Conservation (phyloP, 179 eudicot genomes). For the Patellifolia procumbens region DNA sequence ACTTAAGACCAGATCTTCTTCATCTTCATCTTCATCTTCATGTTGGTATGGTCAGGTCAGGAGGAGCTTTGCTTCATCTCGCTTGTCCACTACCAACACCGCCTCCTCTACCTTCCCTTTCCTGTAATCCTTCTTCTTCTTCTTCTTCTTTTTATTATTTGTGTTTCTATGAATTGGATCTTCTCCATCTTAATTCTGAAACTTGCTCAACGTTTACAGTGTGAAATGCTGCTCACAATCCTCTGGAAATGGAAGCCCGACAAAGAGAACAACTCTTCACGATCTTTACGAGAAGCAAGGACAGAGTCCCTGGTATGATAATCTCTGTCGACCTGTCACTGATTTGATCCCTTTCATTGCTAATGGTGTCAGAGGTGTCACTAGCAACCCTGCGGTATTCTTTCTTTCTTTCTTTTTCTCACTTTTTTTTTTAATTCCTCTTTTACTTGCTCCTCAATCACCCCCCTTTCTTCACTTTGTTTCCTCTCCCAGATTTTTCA, state of each 20-base stretch:
- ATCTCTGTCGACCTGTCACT: slow-evolving; percentile 90
- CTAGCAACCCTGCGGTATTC: slow-evolving; percentile 94
- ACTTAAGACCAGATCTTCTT: background rate
- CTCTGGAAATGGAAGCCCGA: slow-evolving; percentile 61
- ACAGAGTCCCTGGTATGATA: slow-evolving; percentile 98
- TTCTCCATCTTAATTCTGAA: background rate
- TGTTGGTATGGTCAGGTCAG: background rate
- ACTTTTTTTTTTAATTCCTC: too few relatives aligned
- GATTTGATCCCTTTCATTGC: slow-evolving; percentile 83
- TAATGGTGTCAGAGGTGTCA: slow-evolving; percentile 92
- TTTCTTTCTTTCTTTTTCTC: background rate
- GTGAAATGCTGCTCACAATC: slow-evolving; percentile 69
- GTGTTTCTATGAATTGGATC: background rate
- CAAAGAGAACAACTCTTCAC: slow-evolving; percentile 74
- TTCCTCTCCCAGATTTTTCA: slow-evolving; percentile 96
- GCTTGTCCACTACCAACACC: slow-evolving; percentile 24
- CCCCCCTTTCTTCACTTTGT: background rate
- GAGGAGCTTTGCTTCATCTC: slow-evolving; percentile 9
- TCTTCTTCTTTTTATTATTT: background rate
- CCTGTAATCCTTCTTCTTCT: slow-evolving; percentile 15
- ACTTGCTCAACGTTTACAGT: slow-evolving; percentile 19
- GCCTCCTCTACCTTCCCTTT: slow-evolving; percentile 18
- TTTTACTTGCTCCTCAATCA: too few relatives aligned
- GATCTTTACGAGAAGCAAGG: slow-evolving; percentile 89
- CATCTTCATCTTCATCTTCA: background rate